Percentiles rank a stretch among this genome's conserved stretches.
phyloP scores from a whole-genome alignment of 1,139 yeast species.

The Barnettozyma hawaiiensis region DNA sequence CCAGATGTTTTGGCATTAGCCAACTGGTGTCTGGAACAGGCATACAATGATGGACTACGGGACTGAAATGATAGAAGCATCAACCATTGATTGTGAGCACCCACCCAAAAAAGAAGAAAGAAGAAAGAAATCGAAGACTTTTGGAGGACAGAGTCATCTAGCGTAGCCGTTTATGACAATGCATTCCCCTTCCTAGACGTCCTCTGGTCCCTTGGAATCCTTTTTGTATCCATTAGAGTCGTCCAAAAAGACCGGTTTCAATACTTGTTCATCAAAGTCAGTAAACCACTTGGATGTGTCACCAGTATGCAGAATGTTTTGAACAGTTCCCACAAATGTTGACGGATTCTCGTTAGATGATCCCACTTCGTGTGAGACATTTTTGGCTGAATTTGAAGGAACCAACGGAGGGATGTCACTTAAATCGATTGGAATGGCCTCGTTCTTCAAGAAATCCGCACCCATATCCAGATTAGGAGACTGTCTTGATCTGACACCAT shows the following conservation, averaged over 20 bases:
- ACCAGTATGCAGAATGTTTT: constrained; percentile 24
- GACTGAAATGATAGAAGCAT: background rate
- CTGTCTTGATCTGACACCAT: constrained; percentile 19
- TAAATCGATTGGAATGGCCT: constrained; percentile 22
- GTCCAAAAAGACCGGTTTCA: constrained; percentile 90
- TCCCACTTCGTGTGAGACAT: background rate
- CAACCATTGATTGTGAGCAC: background rate
- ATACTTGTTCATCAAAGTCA: constrained; percentile 88
- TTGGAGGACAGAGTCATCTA: background rate
- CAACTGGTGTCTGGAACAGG: constrained; percentile 65
- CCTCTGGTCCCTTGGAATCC: background rate
- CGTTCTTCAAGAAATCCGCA: constrained; percentile 25
- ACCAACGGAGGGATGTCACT: constrained; percentile 27
- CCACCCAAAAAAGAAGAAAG: background rate
- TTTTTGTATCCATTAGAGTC: constrained; percentile 19
- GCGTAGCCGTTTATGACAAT: background rate
- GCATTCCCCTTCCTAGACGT: background rate
- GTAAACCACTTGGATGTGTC: constrained; percentile 77
- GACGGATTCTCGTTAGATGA: constrained; percentile 1
- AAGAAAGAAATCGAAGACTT: background rate
- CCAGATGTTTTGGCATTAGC: constrained; percentile 63
- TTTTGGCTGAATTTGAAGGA: constrained; percentile 7
- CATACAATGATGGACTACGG: constrained; percentile 32
- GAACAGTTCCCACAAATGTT: constrained; percentile 21
- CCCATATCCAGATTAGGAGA: constrained; percentile 17